A percentile compares a stretch with the other conserved stretches of the same genome.
These are phyloP conservation scores for Larix kaempferi DNA, from an alignment of 75 land plant genomes.

Conservation along the genomic window DNA sequence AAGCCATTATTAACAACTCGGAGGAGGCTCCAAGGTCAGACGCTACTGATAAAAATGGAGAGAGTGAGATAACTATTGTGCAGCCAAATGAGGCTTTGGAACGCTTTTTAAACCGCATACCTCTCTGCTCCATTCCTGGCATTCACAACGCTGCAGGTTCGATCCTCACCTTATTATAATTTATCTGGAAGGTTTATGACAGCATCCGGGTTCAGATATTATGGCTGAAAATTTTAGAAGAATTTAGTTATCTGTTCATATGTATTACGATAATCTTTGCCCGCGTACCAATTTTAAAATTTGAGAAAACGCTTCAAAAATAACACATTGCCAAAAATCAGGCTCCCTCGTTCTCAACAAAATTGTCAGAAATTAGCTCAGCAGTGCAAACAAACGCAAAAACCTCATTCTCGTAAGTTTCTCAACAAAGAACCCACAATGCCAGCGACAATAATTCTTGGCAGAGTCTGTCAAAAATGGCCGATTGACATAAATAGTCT, in stretches of 20 bases:
- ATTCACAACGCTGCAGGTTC: slow-evolving; percentile 34
- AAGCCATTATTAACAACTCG: background rate
- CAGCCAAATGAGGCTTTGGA: slow-evolving; percentile 34
- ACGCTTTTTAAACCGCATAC: slow-evolving; percentile 35
- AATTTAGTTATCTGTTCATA: too few relatives aligned
- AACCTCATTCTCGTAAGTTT: background rate
- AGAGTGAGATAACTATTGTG: background rate
- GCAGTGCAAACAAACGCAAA: too few relatives aligned
- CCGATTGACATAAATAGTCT: too few relatives aligned
- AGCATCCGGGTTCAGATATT: background rate
- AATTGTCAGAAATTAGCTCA: background rate
- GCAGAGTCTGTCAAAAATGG: background rate
- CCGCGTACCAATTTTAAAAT: too few relatives aligned
- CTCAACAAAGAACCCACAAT: background rate
- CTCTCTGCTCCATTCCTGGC: slow-evolving; percentile 39
- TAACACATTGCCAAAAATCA: background rate
- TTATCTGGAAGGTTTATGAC: background rate
- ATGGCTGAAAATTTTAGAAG: background rate
- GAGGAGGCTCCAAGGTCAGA: background rate
- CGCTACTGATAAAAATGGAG: background rate
- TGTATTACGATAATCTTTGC: too few relatives aligned
- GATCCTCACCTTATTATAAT: background rate
- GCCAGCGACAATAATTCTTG: background rate
- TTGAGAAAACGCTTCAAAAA: too few relatives aligned
- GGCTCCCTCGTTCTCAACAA: background rate